phyloP scores from a whole-genome alignment of 306 rosid genomes.

The Glycine tomentella region DNA sequence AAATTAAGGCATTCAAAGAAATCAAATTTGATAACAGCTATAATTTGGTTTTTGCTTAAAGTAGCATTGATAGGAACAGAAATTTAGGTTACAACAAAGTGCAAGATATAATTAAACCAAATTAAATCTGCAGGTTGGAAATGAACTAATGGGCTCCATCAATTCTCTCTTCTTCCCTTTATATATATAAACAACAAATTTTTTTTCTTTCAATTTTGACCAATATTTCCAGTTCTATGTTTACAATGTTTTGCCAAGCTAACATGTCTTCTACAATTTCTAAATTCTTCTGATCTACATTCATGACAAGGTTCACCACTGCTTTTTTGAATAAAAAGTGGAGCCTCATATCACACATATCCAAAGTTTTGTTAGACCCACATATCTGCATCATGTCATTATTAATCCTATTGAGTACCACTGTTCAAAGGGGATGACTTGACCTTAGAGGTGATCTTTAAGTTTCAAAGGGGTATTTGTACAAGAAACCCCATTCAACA shows the following conservation, averaged over 20 bases:
- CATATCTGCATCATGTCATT: background rate
- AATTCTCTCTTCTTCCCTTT: background rate
- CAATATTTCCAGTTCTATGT: background rate
- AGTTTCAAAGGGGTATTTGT: background rate
- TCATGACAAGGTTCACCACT: background rate
- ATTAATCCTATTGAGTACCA: background rate
- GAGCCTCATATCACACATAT: background rate
- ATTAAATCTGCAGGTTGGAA: conserved; percentile 20
- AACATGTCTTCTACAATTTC: background rate
- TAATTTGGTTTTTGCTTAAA: background rate
- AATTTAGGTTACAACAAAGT: conserved; percentile 13
- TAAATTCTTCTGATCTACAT: conserved; percentile 4
- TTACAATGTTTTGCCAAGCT: background rate
- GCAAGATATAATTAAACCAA: conserved; percentile 13
- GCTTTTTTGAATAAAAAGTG: background rate
- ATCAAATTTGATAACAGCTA: background rate
- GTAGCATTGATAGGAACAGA: conserved; percentile 1
- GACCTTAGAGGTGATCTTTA: background rate
- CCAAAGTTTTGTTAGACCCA: background rate
- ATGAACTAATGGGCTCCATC: conserved; percentile 15
- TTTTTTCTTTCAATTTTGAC: conserved; percentile 24
- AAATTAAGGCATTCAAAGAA: conserved; percentile 1
- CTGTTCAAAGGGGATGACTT: background rate
- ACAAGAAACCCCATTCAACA: background rate
- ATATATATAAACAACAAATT: background rate